phyloP scores from a whole-genome alignment of 2,329 filamentous ascomycete genomes.

The Incumbomyces delicatus region DNA sequence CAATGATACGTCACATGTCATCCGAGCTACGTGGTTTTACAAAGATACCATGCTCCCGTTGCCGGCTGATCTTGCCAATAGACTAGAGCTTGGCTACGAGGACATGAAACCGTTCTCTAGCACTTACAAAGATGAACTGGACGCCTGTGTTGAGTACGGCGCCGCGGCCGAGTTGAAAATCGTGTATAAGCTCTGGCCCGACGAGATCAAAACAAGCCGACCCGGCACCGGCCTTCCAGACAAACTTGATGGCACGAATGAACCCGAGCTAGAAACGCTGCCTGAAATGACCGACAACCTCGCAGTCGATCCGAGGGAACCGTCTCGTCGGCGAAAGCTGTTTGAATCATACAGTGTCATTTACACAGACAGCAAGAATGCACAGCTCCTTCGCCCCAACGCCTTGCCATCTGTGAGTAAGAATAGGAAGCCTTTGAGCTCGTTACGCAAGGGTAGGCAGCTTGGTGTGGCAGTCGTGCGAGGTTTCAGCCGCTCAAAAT shows the following conservation, averaged over 20 bases:
- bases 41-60: slow-evolving; percentile 88
- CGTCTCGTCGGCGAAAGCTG: slow-evolving; percentile 33
- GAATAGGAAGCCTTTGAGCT: slow-evolving; percentile 66
- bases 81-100: slow-evolving; percentile 80
- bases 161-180: slow-evolving; percentile 87
- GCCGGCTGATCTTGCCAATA: slow-evolving; percentile 76
- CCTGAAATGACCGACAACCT: slow-evolving; percentile 14
- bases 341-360: slow-evolving; percentile 75
- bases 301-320: slow-evolving; percentile 14
- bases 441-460: slow-evolving; percentile 71
- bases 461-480: slow-evolving; percentile 82
- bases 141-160: slow-evolving; percentile 82
- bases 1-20: slow-evolving; percentile 73
- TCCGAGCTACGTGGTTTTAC: slow-evolving; percentile 94
- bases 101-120: slow-evolving; percentile 81
- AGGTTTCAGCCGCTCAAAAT: slow-evolving; percentile 70
- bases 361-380: slow-evolving; percentile 66
- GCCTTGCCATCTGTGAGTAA: slow-evolving; percentile 79
- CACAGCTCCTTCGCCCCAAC: slow-evolving; percentile 78
- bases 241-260: slow-evolving; percentile 23
- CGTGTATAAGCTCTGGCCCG: slow-evolving; percentile 69
- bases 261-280: slow-evolving; percentile 4
- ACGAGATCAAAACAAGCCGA: slow-evolving; percentile 27
- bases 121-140: slow-evolving; percentile 85
- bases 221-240: slow-evolving; percentile 30